Evolutionary conservation across 352 stramenopile species (phyloP).

Genomic region (Phytopythium boreale): DNA sequence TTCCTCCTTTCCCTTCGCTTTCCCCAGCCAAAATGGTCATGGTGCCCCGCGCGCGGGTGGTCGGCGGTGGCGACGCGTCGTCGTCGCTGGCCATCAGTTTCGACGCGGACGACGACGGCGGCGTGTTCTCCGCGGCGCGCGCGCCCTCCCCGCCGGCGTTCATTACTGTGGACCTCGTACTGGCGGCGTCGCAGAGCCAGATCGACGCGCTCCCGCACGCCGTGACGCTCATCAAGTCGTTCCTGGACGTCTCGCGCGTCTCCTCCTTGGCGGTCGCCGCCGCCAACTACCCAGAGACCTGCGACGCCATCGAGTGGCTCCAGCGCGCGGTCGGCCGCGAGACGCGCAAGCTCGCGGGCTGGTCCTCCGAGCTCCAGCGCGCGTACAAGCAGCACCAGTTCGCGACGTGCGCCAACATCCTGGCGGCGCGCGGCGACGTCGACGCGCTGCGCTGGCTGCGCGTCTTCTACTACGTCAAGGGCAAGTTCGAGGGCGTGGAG

Average conservation of each 20-base stretch:
- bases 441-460: constrained; percentile 27
- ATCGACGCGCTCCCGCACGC: constrained; percentile 30
- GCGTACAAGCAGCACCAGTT: constrained; percentile 39
- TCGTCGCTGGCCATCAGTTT: constrained; percentile 6
- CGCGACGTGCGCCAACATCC: constrained; percentile 23
- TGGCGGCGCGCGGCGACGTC: constrained; percentile 20
- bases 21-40: neutral
- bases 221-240: constrained; percentile 15
- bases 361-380: constrained; percentile 36
- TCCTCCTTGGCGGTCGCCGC: constrained; percentile 26
- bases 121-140: neutral
- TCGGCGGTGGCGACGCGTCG: constrained; percentile 5
- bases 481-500: constrained; percentile 32
- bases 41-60: constrained; percentile 6
- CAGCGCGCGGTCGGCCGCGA: constrained; percentile 23
- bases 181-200: constrained; percentile 11
- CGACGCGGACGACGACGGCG: neutral
- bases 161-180: constrained; percentile 27
- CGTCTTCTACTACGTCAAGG: constrained; percentile 26
- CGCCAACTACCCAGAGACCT: constrained; percentile 12
- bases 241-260: constrained; percentile 30
- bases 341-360: constrained; percentile 21
- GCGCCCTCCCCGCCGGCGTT: constrained; percentile 12
- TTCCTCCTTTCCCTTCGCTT: neutral
- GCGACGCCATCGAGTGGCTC: constrained; percentile 20